Percentiles rank a stretch among this genome's conserved stretches.
phyloP scores from a whole-genome alignment of 768 basidiomycete species.

The Boletellus ananas region DNA sequence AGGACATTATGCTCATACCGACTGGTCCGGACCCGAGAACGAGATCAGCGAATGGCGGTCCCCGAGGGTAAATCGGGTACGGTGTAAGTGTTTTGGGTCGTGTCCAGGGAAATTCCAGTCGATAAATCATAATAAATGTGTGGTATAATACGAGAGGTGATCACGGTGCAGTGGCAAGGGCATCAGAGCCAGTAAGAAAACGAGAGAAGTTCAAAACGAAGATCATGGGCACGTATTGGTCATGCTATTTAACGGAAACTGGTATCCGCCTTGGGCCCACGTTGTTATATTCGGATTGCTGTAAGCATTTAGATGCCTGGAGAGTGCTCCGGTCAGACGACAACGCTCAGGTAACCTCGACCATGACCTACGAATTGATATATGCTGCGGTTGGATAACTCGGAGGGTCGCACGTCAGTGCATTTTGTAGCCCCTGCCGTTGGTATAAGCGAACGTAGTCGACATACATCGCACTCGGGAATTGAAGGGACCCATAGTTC shows the following conservation, averaged over 20 bases:
- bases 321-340: conserved; percentile 6
- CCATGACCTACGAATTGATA: conserved; percentile 51
- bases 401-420: conserved; percentile 76
- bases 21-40: background rate
- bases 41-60: background rate
- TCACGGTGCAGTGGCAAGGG: conserved; percentile 17
- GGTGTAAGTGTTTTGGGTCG: conserved; percentile 9
- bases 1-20: conserved; percentile 1
- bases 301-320: conserved; percentile 52
- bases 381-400: conserved; percentile 78
- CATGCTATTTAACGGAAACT: conserved; percentile 65
- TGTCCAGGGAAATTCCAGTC: conserved; percentile 11
- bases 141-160: conserved; percentile 25
- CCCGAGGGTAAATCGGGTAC: conserved; percentile 8
- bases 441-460: conserved; percentile 93
- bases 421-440: conserved; percentile 61
- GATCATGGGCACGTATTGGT: conserved; percentile 20
- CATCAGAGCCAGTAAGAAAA: conserved; percentile 7
- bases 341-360: background rate
- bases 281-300: conserved; percentile 80
- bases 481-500: conserved; percentile 67
- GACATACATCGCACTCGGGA: conserved; percentile 78
- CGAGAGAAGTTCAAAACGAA: conserved; percentile 3
- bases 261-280: conserved; percentile 74
- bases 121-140: conserved; percentile 26